phyloP scores from a whole-genome alignment of 345 rosid genomes.

The Euphorbia pulcherrima region DNA sequence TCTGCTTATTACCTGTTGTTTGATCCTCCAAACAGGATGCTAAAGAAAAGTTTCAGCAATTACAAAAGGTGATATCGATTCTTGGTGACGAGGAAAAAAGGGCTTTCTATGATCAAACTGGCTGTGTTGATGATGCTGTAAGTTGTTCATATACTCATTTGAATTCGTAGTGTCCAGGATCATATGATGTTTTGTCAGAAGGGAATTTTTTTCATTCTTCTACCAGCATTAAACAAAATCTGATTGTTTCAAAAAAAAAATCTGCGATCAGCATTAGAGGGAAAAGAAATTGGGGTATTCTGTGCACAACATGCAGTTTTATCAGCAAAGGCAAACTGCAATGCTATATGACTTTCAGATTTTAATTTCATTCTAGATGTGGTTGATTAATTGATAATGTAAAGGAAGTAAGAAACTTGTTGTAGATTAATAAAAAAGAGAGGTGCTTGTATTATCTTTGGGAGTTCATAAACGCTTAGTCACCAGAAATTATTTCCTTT shows the following conservation, averaged over 20 bases:
- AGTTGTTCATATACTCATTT: constrained; percentile 29
- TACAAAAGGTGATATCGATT: constrained; percentile 86
- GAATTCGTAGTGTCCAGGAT: not conserved
- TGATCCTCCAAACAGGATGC: constrained; percentile 53
- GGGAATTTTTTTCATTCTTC: not conserved
- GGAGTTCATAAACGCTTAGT: not conserved
- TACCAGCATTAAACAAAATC: not conserved
- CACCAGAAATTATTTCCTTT: not conserved
- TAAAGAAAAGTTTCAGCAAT: constrained; percentile 89
- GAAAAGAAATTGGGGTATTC: not conserved
- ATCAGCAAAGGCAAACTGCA: not conserved
- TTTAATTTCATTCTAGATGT: not conserved
- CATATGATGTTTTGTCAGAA: not conserved
- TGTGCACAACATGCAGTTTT: not conserved
- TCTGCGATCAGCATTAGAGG: not conserved
- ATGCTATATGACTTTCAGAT: not conserved
- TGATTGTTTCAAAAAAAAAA: too few relatives aligned
- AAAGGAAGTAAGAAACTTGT: not conserved
- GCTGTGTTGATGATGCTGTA: constrained; percentile 82
- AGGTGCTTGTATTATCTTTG: not conserved
- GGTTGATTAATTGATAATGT: not conserved
- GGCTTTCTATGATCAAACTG: constrained; percentile 80
- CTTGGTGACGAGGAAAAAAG: constrained; percentile 88
- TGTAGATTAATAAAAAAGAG: not conserved
- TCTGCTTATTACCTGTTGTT: not conserved